Percentiles rank a stretch among this genome's conserved stretches.
Conservation (phyloP, 495 filamentous ascomycete species). For the Diplogelasinospora grovesii region DNA sequence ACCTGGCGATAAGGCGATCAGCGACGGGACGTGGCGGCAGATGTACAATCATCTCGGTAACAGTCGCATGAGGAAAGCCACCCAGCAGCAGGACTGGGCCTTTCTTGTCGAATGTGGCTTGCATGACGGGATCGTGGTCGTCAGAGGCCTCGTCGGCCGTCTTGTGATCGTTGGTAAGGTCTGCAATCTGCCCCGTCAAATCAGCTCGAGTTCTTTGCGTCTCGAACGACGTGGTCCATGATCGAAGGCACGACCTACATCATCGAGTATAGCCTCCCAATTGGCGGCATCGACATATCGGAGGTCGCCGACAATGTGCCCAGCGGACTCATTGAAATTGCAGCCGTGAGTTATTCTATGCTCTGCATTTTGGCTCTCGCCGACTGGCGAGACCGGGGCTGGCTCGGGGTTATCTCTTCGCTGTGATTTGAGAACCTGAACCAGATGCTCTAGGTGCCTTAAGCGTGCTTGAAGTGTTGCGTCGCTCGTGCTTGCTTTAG, state of each 20-base stretch:
- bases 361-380: constrained; percentile 8
- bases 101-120: constrained; percentile 10
- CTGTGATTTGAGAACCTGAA: constrained; percentile 39
- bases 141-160: constrained; percentile 13
- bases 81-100: constrained; percentile 40
- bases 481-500: constrained; percentile 20
- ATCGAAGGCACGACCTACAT: no score
- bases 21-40: constrained; percentile 35
- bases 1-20: constrained; percentile 41
- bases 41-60: constrained; percentile 34
- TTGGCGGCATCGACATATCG: constrained; percentile 45
- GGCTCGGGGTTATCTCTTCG: constrained; percentile 8
- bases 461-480: constrained; percentile 41
- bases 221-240: no score
- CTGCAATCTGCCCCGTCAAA: constrained; percentile 25
- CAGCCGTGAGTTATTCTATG: not conserved
- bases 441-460: constrained; percentile 47
- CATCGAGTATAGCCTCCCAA: constrained; percentile 47
- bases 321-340: constrained; percentile 13
- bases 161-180: constrained; percentile 16
- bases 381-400: not conserved
- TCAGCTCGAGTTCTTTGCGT: no score
- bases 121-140: constrained; percentile 21
- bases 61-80: constrained; percentile 21
- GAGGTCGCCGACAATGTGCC: constrained; percentile 31